Percentiles rank a stretch among this genome's conserved stretches.
Evolutionary conservation across 495 filamentous ascomycete species (phyloP).

Genomic region (Penicillium flavigenum): DNA sequence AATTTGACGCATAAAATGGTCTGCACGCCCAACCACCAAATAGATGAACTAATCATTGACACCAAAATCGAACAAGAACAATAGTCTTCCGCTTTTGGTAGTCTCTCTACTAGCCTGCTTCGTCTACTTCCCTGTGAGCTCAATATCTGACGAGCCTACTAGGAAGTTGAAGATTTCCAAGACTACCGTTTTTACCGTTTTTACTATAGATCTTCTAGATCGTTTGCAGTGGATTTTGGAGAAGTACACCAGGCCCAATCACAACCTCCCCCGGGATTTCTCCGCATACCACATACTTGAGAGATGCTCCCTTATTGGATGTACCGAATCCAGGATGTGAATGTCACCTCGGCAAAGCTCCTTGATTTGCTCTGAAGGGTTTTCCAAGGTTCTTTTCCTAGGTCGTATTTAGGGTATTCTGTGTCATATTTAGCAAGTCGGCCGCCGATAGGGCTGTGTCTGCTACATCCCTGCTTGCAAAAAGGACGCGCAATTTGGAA

Average conservation of each 20-base stretch:
- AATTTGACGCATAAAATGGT: too few relatives aligned
- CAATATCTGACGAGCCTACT: neutral
- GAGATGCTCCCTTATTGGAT: neutral
- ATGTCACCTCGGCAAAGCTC: slow-evolving; percentile 10
- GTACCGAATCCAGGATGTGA: slow-evolving; percentile 2
- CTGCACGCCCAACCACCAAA: too few relatives aligned
- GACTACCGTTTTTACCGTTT: too few relatives aligned
- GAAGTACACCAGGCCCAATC: slow-evolving; percentile 5
- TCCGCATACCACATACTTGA: slow-evolving; percentile 9
- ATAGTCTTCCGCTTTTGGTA: too few relatives aligned
- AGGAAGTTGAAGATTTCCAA: too few relatives aligned
- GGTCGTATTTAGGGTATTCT: neutral
- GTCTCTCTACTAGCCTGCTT: too few relatives aligned
- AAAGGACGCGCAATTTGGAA: slow-evolving; percentile 14
- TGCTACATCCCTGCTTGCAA: slow-evolving; percentile 12
- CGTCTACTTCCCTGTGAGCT: neutral
- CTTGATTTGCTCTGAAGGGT: neutral
- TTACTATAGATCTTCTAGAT: slow-evolving; percentile 1
- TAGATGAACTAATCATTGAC: too few relatives aligned
- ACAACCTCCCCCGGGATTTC: slow-evolving; percentile 11
- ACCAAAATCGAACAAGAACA: too few relatives aligned
- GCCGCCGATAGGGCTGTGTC: slow-evolving; percentile 1
- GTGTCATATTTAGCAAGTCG: slow-evolving; percentile 4
- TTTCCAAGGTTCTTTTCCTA: neutral
- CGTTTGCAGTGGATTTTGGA: slow-evolving; percentile 7